A percentile compares a stretch with the other conserved stretches of the same genome.
phyloP scores from a whole-genome alignment of 2,329 filamentous ascomycete genomes.

The Fusarium euwallaceae region DNA sequence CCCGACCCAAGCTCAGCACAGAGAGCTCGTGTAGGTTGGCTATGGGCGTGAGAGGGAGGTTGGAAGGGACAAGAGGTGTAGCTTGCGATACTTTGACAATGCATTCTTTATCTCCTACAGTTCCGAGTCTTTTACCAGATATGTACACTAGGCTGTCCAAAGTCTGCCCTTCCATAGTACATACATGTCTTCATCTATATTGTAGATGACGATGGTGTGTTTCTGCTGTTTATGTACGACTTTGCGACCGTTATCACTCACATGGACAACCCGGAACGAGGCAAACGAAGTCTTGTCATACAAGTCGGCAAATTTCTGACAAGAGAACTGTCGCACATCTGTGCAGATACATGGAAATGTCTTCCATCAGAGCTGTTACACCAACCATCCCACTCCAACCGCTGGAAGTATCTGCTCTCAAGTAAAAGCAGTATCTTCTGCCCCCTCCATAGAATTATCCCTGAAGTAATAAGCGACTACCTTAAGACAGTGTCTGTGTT shows the following conservation, averaged over 20 bases:
- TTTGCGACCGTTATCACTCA: neutral
- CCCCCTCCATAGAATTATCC: neutral
- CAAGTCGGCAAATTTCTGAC: neutral
- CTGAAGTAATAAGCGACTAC: neutral
- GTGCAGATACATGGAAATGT: neutral
- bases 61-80: neutral
- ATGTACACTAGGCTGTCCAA: neutral
- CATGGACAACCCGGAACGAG: neutral
- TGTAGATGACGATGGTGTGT: neutral
- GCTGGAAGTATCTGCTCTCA: too few relatives aligned
- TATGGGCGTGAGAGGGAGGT: neutral
- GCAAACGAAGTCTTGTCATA: neutral
- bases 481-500: neutral
- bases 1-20: conserved; percentile 11
- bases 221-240: neutral
- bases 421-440: neutral
- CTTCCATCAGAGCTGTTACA: neutral
- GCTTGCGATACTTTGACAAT: neutral
- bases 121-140: neutral
- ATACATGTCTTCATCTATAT: neutral
- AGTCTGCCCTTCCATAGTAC: neutral
- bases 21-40: conserved; percentile 22
- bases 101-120: neutral
- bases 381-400: too few relatives aligned
- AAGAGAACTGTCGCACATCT: neutral